A percentile compares a stretch with the other conserved stretches of the same genome.
These are phyloP conservation scores for Argentina anserina DNA, from an alignment of 306 rosid genomes.

Conservation along the genomic window DNA sequence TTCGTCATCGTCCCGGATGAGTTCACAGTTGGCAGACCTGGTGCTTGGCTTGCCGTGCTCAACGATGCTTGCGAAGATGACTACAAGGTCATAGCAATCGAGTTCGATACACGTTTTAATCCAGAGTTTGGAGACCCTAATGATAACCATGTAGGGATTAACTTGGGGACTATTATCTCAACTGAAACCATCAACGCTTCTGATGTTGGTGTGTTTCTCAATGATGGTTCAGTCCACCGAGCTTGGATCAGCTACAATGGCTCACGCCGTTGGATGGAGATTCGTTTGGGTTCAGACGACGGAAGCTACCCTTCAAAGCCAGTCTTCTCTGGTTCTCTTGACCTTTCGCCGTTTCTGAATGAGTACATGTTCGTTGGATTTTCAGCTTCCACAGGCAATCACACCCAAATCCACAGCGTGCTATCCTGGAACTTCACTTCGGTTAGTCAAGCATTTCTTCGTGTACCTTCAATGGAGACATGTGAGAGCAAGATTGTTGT, in stretches of 20 bases:
- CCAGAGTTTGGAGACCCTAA: conserved; percentile 71
- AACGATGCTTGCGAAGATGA: conserved; percentile 68
- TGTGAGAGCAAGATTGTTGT: conserved; percentile 56
- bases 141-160: conserved; percentile 75
- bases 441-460: conserved; percentile 61
- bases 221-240: conserved; percentile 31
- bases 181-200: conserved; percentile 47
- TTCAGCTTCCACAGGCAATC: conserved; percentile 78
- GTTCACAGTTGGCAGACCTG: conserved; percentile 75
- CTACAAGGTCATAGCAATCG: conserved; percentile 62
- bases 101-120: conserved; percentile 59
- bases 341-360: conserved; percentile 41
- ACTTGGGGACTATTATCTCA: conserved; percentile 60
- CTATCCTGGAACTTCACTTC: conserved; percentile 73
- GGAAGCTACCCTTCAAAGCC: conserved; percentile 42
- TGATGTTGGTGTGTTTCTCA: conserved; percentile 36
- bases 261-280: conserved; percentile 49
- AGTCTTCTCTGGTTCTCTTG: conserved; percentile 43
- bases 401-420: conserved; percentile 62
- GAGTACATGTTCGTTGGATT: conserved; percentile 88
- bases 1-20: conserved; percentile 79
- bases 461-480: conserved; percentile 49
- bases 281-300: conserved; percentile 38
- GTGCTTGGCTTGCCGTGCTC: conserved; percentile 82
- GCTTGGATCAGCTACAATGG: conserved; percentile 65